A percentile compares a stretch with the other conserved stretches of the same genome.
phyloP scores from a whole-genome alignment of 1,139 yeast species.

The Petasospora rhodanensis region DNA sequence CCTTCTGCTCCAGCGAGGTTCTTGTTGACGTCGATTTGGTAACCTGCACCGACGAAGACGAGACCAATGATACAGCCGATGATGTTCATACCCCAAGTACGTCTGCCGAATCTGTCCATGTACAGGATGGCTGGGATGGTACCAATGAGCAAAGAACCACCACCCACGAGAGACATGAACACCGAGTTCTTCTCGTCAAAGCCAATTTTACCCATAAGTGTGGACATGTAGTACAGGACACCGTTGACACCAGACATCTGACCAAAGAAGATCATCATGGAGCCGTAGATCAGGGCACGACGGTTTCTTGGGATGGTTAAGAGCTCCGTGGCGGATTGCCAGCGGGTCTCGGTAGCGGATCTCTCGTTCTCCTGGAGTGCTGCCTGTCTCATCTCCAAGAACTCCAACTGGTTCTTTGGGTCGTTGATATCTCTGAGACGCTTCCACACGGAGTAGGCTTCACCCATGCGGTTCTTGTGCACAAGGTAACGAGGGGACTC shows the following conservation, averaged over 20 bases:
- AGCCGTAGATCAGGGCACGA: conserved; percentile 52
- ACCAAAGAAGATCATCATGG: conserved; percentile 52
- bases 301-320: conserved; percentile 51
- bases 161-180: conserved; percentile 58
- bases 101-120: conserved; percentile 59
- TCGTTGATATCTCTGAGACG: conserved; percentile 43
- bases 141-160: conserved; percentile 54
- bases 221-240: conserved; percentile 53
- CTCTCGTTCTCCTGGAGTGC: conserved; percentile 33
- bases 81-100: conserved; percentile 30
- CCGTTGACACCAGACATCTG: conserved; percentile 56
- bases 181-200: conserved; percentile 41
- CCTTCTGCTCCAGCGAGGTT: conserved; percentile 49
- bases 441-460: conserved; percentile 53
- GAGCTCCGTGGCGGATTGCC: conserved; percentile 42
- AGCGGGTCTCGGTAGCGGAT: conserved; percentile 27
- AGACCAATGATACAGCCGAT: conserved; percentile 54
- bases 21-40: conserved; percentile 34
- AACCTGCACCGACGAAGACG: conserved; percentile 52
- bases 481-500: conserved; percentile 52
- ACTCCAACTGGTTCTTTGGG: conserved; percentile 41
- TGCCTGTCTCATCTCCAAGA: conserved; percentile 41
- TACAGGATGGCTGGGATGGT: conserved; percentile 57
- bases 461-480: conserved; percentile 45
- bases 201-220: conserved; percentile 45